phyloP scores from a whole-genome alignment of 257 asterid genomes.

The Solanum medicagineum region DNA sequence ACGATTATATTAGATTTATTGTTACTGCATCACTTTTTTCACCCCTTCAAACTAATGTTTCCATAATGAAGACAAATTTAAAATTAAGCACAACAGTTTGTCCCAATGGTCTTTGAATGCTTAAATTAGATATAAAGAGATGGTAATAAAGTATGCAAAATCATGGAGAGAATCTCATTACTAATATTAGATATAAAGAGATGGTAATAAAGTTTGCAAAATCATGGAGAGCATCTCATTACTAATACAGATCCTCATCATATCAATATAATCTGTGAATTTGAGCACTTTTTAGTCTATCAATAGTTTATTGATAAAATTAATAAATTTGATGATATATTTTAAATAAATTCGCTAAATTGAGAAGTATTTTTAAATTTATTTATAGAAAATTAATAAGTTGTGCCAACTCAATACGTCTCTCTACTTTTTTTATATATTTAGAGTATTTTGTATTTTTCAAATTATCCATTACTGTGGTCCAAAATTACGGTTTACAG shows the following conservation, averaged over 20 bases:
- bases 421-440: too few species aligned
- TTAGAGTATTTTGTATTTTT: too few species aligned
- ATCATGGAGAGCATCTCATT: constrained; percentile 3
- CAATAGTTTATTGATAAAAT: too few species aligned
- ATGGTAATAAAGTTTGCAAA: not conserved
- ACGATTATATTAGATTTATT: too few species aligned
- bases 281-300: not conserved
- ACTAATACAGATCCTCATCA: not conserved
- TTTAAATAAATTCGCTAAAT: too few species aligned
- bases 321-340: too few species aligned
- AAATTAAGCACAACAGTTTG: not conserved
- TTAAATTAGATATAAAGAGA: not conserved
- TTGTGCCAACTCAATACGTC: too few species aligned
- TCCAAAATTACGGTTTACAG: too few species aligned
- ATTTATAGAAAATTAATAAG: too few species aligned
- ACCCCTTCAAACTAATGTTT: not conserved
- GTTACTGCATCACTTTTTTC: too few species aligned
- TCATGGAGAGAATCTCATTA: not conserved
- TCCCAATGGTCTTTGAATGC: not conserved
- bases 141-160: not conserved
- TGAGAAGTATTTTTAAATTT: too few species aligned
- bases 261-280: not conserved
- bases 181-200: not conserved
- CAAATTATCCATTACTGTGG: too few species aligned
- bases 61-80: not conserved